Conservation (phyloP, 768 basidiomycete genomes). For the Tubosaeta brunneosetosa region DNA sequence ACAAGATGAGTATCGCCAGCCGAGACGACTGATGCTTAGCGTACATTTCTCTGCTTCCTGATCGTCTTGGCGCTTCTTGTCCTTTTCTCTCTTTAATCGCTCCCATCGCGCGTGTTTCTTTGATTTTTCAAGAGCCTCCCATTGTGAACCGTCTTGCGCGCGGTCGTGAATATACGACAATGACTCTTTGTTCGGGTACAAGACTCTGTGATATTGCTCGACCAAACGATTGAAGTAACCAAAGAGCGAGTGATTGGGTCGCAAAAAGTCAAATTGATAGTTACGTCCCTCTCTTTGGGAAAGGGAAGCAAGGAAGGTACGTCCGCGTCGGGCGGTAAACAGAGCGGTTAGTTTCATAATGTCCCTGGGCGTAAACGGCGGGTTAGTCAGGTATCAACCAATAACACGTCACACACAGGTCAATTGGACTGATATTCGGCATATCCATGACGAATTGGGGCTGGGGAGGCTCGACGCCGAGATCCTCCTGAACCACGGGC, state of each 20-base stretch:
- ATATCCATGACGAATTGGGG: slow-evolving; percentile 82
- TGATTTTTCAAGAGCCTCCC: slow-evolving; percentile 75
- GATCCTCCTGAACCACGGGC: slow-evolving; percentile 45
- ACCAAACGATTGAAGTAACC: slow-evolving; percentile 96
- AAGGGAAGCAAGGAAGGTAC: slow-evolving; percentile 77
- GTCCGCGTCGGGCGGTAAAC: slow-evolving; percentile 89
- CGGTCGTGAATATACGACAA: slow-evolving; percentile 70
- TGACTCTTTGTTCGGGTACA: slow-evolving; percentile 75
- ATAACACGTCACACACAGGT: slow-evolving; percentile 64
- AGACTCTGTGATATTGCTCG: slow-evolving; percentile 89
- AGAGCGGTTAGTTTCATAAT: slow-evolving; percentile 95
- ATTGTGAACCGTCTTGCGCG: slow-evolving; percentile 60
- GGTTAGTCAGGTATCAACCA: background rate
- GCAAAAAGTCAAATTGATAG: slow-evolving; percentile 96
- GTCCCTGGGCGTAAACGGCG: slow-evolving; percentile 50
- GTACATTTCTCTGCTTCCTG: slow-evolving; percentile 84
- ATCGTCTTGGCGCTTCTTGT: slow-evolving; percentile 84
- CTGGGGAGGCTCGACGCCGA: slow-evolving; percentile 71
- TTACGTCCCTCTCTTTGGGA: slow-evolving; percentile 89
- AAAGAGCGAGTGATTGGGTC: slow-evolving; percentile 93
- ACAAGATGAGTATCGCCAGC: slow-evolving; percentile 3
- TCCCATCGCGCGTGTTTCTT: slow-evolving; percentile 86
- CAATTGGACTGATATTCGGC: slow-evolving; percentile 83
- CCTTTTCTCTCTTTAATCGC: slow-evolving; percentile 73
- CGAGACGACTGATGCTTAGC: slow-evolving; percentile 27